Base-by-base conservation (phyloP, 176 grass and related monocot species). In the Dactylis glomerata region DNA sequence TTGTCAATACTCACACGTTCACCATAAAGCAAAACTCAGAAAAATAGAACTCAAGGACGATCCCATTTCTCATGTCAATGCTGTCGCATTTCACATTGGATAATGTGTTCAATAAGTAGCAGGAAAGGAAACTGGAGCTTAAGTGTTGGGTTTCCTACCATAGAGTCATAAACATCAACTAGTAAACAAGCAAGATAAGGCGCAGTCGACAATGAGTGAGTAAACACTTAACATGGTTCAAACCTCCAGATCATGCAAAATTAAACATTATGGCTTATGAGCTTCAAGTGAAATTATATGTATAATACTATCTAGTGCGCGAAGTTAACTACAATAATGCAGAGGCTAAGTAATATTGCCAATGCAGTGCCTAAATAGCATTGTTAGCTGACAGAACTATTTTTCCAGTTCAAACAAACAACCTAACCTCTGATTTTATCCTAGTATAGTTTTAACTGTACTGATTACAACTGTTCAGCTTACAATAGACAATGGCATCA, bases 1-100 rank as follows among this genome's bases (percentile, higher is more conserved):
- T 1, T 50, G 49, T 76, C 75, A 84, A 26, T 76, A 54, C 22
- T 90, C 80, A 24, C n/a, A 28, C 57, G 50, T 89, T 90, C 26
- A 62, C 15, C 41, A 42, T n/a, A n/a, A 83, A n/a, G 22, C 5
- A 78, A 67, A 83, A 44, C 4, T 14, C 44, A 28, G 3, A 26
- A 10, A 36, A 22, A 64, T 49, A 68, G 54, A 40, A 47, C 59
- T 33, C 36, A 6, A 75, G 10, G 44, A 77, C 68, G 41, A 30
- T 31, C 30, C 28, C 42, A 8, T 24, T 59, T 22, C 22, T 63
- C 22, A 49, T 76, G 42, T 1, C 8, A 17, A 61, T 52, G 30
- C 31, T 72, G 59, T 26, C 44, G 12, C 3, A 69, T 81, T 77
- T 80, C 36, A 23, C n/a, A 61, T 68, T 85, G 80, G 62, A 31